Evolutionary conservation across 2,329 filamentous ascomycete genomes (phyloP).

Genomic region (Paecilomyces fulvus): DNA sequence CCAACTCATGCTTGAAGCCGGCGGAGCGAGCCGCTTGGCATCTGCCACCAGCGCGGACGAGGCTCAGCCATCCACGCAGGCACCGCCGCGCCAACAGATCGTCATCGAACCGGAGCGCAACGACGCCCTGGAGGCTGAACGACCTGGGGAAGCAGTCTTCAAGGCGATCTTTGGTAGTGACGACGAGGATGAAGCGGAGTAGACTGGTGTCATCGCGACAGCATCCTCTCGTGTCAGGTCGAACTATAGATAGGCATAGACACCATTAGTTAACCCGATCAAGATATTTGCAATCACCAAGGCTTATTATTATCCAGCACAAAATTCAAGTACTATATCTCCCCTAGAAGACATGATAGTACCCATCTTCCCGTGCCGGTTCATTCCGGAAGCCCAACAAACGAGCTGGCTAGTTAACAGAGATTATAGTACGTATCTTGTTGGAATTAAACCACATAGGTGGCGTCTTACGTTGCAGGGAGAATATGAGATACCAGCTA

Average conservation of each 20-base stretch:
- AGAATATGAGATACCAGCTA: background rate
- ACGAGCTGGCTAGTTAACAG: background rate
- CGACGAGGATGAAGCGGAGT: slow-evolving; percentile 54
- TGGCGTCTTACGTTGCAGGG: too few relatives aligned
- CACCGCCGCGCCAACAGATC: slow-evolving; percentile 9
- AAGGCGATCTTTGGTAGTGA: slow-evolving; percentile 90
- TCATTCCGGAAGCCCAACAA: background rate
- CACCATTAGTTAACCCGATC: background rate
- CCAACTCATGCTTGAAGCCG: slow-evolving; percentile 44
- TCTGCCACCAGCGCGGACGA: background rate
- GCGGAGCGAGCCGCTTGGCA: slow-evolving; percentile 10
- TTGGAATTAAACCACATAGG: too few relatives aligned
- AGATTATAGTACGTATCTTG: background rate
- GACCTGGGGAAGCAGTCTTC: slow-evolving; percentile 73
- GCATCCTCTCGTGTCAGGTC: background rate
- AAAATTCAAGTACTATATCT: background rate
- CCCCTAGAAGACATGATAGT: too few relatives aligned
- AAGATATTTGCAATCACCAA: background rate
- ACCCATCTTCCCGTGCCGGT: background rate
- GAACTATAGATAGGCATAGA: background rate
- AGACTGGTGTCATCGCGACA: background rate
- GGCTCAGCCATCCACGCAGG: slow-evolving; percentile 6
- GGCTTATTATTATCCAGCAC: background rate
- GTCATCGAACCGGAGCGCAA: slow-evolving; percentile 66
- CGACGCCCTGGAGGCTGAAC: slow-evolving; percentile 64